Evolutionary conservation across 2,329 filamentous ascomycete genomes (phyloP).

Genomic region (Neonectria neomacrospora): DNA sequence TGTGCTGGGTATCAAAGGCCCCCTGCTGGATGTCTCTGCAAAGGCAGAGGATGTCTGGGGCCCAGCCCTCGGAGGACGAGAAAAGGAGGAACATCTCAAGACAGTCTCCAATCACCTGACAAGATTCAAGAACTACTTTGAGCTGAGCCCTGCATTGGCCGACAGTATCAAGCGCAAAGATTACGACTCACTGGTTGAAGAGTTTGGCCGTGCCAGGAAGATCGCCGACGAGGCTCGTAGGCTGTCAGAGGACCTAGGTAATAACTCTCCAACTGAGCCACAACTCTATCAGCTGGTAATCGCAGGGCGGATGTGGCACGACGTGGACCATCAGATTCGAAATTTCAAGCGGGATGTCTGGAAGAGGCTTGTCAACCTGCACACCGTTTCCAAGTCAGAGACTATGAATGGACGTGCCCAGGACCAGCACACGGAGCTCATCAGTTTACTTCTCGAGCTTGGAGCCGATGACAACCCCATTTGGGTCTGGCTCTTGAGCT

Average conservation of each 20-base stretch:
- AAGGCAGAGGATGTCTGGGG: slow-evolving; percentile 99
- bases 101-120: slow-evolving; percentile 80
- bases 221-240: slow-evolving; percentile 82
- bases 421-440: slow-evolving; percentile 91
- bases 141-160: slow-evolving; percentile 79
- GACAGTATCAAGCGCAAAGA: slow-evolving; percentile 92
- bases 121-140: slow-evolving; percentile 82
- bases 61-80: slow-evolving; percentile 87
- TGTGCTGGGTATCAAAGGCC: slow-evolving; percentile 86
- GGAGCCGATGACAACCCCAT: slow-evolving; percentile 97
- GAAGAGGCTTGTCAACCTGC: slow-evolving; percentile 79
- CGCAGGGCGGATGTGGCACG: slow-evolving; percentile 93
- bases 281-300: slow-evolving; percentile 89
- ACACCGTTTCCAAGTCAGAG: slow-evolving; percentile 65
- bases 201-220: slow-evolving; percentile 84
- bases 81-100: slow-evolving; percentile 90
- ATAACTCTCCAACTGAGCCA: slow-evolving; percentile 73
- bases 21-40: slow-evolving; percentile 87
- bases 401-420: slow-evolving; percentile 66
- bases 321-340: slow-evolving; percentile 88
- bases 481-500: slow-evolving; percentile 92
- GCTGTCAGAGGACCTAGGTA: slow-evolving; percentile 68
- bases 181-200: slow-evolving; percentile 86
- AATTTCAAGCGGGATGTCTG: slow-evolving; percentile 90
- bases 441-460: slow-evolving; percentile 87